A percentile compares a stretch with the other conserved stretches of the same genome.
Conservation (phyloP, 2,329 filamentous ascomycete species). For the Periconia sp. region DNA sequence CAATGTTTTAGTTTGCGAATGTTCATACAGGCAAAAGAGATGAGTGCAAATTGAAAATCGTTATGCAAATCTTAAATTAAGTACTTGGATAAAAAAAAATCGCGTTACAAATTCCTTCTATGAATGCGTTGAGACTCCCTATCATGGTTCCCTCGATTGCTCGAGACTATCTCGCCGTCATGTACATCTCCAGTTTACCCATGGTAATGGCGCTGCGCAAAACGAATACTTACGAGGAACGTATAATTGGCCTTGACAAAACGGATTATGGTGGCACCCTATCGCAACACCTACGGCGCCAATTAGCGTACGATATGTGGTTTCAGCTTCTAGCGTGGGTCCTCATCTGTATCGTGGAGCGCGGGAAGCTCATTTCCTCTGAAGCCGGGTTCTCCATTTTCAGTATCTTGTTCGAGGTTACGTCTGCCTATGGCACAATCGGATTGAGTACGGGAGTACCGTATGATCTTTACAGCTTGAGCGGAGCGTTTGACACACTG, state of each 20-base stretch:
- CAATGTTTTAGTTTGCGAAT: slow-evolving; percentile 28
- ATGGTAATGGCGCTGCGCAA: slow-evolving; percentile 69
- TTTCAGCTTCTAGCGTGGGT: slow-evolving; percentile 67
- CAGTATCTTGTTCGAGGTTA: slow-evolving; percentile 60
- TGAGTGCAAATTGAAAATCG: slow-evolving; percentile 68
- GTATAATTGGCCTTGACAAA: slow-evolving; percentile 66
- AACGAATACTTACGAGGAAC: slow-evolving; percentile 75
- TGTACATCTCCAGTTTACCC: slow-evolving; percentile 70
- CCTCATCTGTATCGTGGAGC: slow-evolving; percentile 66
- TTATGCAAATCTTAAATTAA: slow-evolving; percentile 66
- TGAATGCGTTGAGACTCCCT: slow-evolving; percentile 64
- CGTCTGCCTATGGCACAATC: slow-evolving; percentile 66
- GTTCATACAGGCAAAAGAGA: slow-evolving; percentile 68
- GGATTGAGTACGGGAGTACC: slow-evolving; percentile 65
- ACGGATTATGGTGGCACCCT: slow-evolving; percentile 23
- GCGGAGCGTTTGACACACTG: slow-evolving; percentile 59
- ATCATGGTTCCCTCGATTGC: slow-evolving; percentile 64
- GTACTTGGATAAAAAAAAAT: no score
- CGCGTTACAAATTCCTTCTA: slow-evolving; percentile 73
- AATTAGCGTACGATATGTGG: slow-evolving; percentile 72
- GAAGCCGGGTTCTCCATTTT: slow-evolving; percentile 37
- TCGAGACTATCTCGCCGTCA: slow-evolving; percentile 69
- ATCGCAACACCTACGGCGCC: slow-evolving; percentile 64
- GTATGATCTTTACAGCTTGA: slow-evolving; percentile 60
- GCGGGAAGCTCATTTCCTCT: slow-evolving; percentile 56